Conservation (phyloP, 2,329 filamentous ascomycete species). For the Xylariaceae sp. region DNA sequence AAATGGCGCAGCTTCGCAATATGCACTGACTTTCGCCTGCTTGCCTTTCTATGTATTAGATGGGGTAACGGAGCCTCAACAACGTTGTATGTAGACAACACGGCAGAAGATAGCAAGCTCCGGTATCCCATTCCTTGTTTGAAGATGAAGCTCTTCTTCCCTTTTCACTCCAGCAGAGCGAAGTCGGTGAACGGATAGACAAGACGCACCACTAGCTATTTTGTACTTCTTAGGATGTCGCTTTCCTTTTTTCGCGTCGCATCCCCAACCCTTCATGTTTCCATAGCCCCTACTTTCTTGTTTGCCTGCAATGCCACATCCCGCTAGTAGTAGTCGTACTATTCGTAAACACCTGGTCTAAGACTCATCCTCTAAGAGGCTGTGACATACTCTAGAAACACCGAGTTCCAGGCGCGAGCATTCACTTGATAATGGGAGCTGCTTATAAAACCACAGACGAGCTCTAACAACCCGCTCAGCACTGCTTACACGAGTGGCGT, state of each 20-base stretch:
- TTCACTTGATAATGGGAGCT: neutral
- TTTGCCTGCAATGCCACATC: conserved; percentile 20
- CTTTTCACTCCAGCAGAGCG: too few species aligned
- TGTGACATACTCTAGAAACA: too few species aligned
- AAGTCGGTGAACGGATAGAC: neutral
- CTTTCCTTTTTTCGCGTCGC: conserved; percentile 2
- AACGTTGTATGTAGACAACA: too few species aligned
- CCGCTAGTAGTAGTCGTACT: conserved; percentile 7
- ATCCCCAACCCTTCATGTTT: neutral
- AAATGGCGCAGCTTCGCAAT: neutral
- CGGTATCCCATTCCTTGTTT: too few species aligned
- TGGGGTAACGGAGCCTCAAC: neutral
- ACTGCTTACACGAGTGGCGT: neutral
- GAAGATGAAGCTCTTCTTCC: too few species aligned
- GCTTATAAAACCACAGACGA: neutral
- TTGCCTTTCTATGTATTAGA: neutral
- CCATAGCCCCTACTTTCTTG: neutral
- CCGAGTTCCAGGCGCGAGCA: too few species aligned
- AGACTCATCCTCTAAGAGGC: too few species aligned
- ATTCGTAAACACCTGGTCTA: too few species aligned
- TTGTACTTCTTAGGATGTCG: conserved; percentile 13
- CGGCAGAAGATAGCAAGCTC: too few species aligned
- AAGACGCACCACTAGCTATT: neutral
- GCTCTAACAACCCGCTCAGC: neutral
- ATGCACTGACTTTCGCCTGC: conserved; percentile 1